A percentile compares a stretch with the other conserved stretches of the same genome.
These are phyloP conservation scores for Erigeron canadensis DNA, from an alignment of 129 eudicot genomes.

Conservation along the genomic window DNA sequence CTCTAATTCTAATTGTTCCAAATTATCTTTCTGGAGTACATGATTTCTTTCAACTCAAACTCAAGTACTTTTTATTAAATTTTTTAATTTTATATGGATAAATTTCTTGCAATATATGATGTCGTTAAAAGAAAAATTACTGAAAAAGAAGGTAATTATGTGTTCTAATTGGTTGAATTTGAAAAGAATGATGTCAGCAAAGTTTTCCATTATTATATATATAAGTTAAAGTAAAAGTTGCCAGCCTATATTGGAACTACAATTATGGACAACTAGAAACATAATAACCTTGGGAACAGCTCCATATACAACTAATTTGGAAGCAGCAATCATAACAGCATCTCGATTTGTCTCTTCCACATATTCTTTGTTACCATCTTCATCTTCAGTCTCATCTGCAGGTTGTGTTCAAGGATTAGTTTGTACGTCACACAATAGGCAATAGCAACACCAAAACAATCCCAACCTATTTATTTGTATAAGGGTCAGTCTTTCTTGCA, in stretches of 20 bases:
- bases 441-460: not conserved
- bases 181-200: not conserved
- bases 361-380: constrained; percentile 83
- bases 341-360: constrained; percentile 84
- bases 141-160: no score
- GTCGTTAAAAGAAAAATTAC: no score
- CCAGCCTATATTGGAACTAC: not conserved
- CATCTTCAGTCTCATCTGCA: constrained; percentile 86
- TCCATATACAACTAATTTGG: constrained; percentile 72
- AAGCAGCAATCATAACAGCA: constrained; percentile 78
- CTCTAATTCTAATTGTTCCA: no score
- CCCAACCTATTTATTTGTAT: constrained; percentile 5
- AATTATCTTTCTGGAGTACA: no score
- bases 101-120: no score
- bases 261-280: not conserved
- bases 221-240: not conserved
- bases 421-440: constrained; percentile 1
- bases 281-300: constrained; percentile 70
- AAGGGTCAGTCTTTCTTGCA: not conserved
- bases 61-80: no score
- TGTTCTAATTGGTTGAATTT: no score
- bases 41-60: no score
- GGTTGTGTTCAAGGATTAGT: constrained; percentile 21
- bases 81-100: no score
- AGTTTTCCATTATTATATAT: not conserved